Evolutionary conservation across 192 early-diverging fungal genomes (phyloP).

Genomic region (Chytriomyces hyalinus): DNA sequence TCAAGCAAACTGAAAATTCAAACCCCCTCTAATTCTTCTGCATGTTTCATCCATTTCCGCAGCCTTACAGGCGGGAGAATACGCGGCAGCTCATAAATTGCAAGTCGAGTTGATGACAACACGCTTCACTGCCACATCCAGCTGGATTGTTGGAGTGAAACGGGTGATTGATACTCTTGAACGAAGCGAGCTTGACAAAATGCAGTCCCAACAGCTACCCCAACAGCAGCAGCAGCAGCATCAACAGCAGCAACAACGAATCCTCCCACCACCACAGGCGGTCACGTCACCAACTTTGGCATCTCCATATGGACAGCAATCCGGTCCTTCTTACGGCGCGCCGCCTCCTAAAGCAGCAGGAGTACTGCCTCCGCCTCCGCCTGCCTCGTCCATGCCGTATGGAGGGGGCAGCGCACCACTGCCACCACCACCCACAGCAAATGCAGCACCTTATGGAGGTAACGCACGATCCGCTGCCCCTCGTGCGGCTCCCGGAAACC

Average conservation of each 20-base stretch:
- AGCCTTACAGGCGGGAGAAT: constrained; percentile 61
- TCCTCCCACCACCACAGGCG: background rate
- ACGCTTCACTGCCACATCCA: constrained; percentile 65
- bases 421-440: too few species aligned
- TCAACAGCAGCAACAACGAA: constrained; percentile 15
- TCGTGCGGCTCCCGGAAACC: too few species aligned
- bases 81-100: constrained; percentile 57
- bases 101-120: constrained; percentile 75
- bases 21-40: too few species aligned
- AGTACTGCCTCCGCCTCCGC: constrained; percentile 17
- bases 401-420: background rate
- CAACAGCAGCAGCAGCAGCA: background rate
- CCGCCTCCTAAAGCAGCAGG: background rate
- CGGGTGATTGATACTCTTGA: constrained; percentile 64
- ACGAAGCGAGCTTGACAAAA: constrained; percentile 23
- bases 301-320: background rate
- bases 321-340: background rate
- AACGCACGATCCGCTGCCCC: too few species aligned
- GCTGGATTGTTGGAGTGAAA: constrained; percentile 76
- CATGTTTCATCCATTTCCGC: constrained; percentile 2
- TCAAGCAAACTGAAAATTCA: too few species aligned
- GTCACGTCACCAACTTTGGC: background rate
- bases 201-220: background rate
- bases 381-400: constrained; percentile 24
- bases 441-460: too few species aligned